Evolutionary conservation across 768 basidiomycete species (phyloP), one percentile per base, ranked within the genome.

Genomic region (Strobilomyces confusus): DNA sequence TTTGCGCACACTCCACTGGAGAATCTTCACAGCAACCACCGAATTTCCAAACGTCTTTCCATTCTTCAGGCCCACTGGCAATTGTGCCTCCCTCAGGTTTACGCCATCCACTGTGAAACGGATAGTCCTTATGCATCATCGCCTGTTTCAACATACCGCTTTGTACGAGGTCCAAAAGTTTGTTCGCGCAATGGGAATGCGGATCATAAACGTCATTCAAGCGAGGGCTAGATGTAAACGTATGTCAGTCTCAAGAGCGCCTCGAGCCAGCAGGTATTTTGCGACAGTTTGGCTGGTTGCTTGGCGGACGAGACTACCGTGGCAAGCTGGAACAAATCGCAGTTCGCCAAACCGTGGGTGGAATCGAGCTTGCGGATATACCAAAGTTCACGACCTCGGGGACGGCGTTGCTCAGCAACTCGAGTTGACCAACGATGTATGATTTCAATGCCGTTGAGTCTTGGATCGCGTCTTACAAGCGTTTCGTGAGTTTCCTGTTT

Each of bases 341-440:
- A 9, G 20, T 19, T 33, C 13, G 26, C 23, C 20, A 3, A 37
- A n/a, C 29, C 25, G 15, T 14, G 25, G 13, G 9, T 25, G 30
- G 6, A 48, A 45, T 30, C 12, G 40, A 9, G 67, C 84, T 49
- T 55, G 92, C 92, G 49, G 89, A 88, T 51, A 97, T 89, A 65
- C 92, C 92, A 66, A 95, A 91, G 70, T 95, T 92, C 58, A 93
- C 86, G 11, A 93, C 80, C 55, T 90, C 89, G 1, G 86, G 83
- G 1, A 92, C 84, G 29, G 80, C 74, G 52, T 87, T 83, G 62
- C 80, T 83, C n/a, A 92, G 68, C 4, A 77, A 75, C 56, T 87
- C 82, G 64, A 94, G 80, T 43, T 89, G 87, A 4, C 85, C 81
- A 14, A 89, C 73, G 26, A 93, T 77, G 62, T 82, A 78, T 0